These are phyloP conservation scores for Pharus latifolius DNA, from an alignment of 176 grass and related monocot genomes.

Conservation along the genomic window DNA sequence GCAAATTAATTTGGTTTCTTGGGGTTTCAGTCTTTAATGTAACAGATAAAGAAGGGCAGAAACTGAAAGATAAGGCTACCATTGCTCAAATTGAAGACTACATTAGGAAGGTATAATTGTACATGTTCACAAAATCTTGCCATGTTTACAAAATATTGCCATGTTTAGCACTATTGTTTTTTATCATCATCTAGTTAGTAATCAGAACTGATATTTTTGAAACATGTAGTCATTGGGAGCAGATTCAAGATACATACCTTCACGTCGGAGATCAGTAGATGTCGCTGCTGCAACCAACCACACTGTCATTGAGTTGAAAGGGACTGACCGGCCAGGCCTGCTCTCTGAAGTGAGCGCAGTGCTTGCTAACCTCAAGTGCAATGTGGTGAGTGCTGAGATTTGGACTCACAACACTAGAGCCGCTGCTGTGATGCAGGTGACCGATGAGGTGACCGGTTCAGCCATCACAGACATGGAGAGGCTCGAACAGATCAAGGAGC, in stretches of 20 bases:
- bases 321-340: constrained; percentile 61
- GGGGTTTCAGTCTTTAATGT: constrained; percentile 64
- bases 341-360: constrained; percentile 75
- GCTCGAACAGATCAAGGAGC: constrained; percentile 44
- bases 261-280: constrained; percentile 37
- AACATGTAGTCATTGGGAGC: constrained; percentile 51
- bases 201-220: background rate
- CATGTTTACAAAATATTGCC: background rate
- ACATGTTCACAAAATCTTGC: background rate
- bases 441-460: constrained; percentile 34
- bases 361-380: constrained; percentile 61
- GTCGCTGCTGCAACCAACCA: constrained; percentile 37
- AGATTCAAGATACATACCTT: constrained; percentile 47
- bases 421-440: constrained; percentile 67
- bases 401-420: constrained; percentile 80
- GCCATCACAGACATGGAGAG: constrained; percentile 29
- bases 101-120: constrained; percentile 38
- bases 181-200: background rate
- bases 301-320: constrained; percentile 63
- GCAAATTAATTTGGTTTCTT: constrained; percentile 9
- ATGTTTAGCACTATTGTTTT: background rate
- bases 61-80: constrained; percentile 33
- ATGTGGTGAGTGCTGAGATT: constrained; percentile 80
- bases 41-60: constrained; percentile 54
- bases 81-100: constrained; percentile 28